Evolutionary conservation across 2,329 filamentous ascomycete species (phyloP), one percentile per base, ranked within the genome.

Genomic region (Aureobasidium sp.): DNA sequence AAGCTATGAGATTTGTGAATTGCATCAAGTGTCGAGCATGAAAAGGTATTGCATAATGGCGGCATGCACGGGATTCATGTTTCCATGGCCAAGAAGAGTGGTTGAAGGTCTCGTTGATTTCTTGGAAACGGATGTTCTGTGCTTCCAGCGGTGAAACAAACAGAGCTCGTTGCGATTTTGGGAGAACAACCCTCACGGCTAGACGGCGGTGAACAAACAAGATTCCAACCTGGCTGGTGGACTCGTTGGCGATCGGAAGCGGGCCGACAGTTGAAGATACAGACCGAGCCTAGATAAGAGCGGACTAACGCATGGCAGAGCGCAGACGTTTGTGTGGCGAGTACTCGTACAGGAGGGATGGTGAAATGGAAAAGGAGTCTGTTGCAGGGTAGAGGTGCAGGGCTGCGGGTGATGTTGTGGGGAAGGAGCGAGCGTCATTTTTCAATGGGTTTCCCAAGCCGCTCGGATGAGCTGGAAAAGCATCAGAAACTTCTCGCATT

Each of bases 271-370:
- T 57, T 57, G 40, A 27, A 25, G 21, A 31, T 46, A 15, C 19
- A 57, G 40, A 45, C 11, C 29, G 42, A 57, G 42, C 40, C 40
- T 57, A 57, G 53, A 57, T 57, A 57, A 57, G 53, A 46, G 29
- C 40, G 42, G 25, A 10, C 29, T 25, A 57, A 57, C 27, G 53
- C 15, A 21, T 23, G 25, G 2, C 27, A 46, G 7, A 43, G 40
- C 25, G 50, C 25, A 54, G 50, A 54, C 37, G 51, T 31, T 29
- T 38, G 27, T 33, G 37, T 29, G 49, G 23, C 49, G 23, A 53
- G 49, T 53, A 53, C 19, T 17, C 23, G 49, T 31, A 23, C 7
- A 13, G 40, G 17, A 11, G 2, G 9, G 40, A 57, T 33, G 53
- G 40, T 31, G 27, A 57, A 33, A 10, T 19, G 29, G 15, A 45